Evolutionary conservation across 345 rosid genomes (phyloP).

Genomic region (Euphorbia lathyris): DNA sequence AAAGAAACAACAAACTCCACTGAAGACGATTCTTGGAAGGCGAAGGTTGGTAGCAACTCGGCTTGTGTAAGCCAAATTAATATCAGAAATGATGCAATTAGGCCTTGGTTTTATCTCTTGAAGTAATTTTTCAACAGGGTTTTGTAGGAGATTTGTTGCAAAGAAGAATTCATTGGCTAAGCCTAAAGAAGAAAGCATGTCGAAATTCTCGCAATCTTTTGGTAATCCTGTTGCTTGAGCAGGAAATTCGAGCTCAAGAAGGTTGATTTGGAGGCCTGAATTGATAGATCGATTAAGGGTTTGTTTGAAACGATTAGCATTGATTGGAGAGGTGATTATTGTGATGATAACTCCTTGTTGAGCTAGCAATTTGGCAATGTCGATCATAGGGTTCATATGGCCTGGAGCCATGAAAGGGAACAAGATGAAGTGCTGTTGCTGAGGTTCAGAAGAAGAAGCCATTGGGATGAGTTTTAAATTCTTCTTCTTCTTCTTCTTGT

Average conservation of each 20-base stretch:
- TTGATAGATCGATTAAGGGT: neutral
- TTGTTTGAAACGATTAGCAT: neutral
- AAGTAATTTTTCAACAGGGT: neutral
- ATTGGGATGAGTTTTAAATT: neutral
- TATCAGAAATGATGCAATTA: slow-evolving; percentile 1
- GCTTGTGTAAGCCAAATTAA: neutral
- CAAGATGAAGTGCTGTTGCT: neutral
- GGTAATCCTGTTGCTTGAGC: neutral
- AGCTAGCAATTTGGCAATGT: neutral
- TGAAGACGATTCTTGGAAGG: neutral
- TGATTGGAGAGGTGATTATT: neutral
- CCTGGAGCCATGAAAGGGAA: neutral
- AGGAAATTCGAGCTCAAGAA: neutral
- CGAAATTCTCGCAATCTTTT: neutral
- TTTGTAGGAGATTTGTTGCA: neutral
- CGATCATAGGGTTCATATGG: neutral
- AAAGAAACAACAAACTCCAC: neutral
- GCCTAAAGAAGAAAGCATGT: neutral
- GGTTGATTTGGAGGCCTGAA: neutral
- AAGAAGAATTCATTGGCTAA: neutral
- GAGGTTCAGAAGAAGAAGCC: neutral
- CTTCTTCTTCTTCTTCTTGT: no score
- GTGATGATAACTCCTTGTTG: neutral
- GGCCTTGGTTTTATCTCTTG: neutral
- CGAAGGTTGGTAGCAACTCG: neutral